Percentiles rank a stretch among this genome's conserved stretches.
Evolutionary conservation across 2,329 filamentous ascomycete species (phyloP).

Genomic region (Penicillium sp.): DNA sequence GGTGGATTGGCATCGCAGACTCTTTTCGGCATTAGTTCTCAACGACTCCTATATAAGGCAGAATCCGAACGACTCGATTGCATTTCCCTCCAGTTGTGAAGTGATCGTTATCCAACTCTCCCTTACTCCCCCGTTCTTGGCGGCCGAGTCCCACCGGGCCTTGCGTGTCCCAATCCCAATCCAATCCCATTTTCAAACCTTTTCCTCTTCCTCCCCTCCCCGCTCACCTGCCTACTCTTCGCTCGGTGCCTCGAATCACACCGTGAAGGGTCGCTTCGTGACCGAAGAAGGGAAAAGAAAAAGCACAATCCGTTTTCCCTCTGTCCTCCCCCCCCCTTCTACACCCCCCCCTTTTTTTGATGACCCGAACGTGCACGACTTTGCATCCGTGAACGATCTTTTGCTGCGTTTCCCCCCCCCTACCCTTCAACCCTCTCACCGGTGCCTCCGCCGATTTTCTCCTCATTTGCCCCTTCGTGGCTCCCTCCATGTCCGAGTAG

Average conservation of each 20-base stretch:
- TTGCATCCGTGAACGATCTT: conserved; percentile 21
- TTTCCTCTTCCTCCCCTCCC: conserved; percentile 10
- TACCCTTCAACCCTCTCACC: conserved; percentile 4
- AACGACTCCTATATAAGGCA: neutral
- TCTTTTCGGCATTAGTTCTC: neutral
- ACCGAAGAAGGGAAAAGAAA: conserved; percentile 3
- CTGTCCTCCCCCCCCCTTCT: conserved; percentile 1
- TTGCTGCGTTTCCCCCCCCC: conserved; percentile 15
- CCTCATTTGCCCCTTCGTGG: conserved; percentile 20
- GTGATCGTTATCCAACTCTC: conserved; percentile 2
- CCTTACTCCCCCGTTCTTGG: conserved; percentile 24
- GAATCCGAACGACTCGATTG: neutral
- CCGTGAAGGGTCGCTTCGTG: neutral
- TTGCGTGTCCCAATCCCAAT: conserved; percentile 19
- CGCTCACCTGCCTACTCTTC: conserved; percentile 5
- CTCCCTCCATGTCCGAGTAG: conserved; percentile 38
- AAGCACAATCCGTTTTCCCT: neutral
- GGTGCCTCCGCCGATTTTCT: conserved; percentile 5
- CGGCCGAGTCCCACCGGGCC: conserved; percentile 16
- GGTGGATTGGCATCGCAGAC: neutral
- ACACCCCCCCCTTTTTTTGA: conserved; percentile 11
- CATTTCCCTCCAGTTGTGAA: neutral
- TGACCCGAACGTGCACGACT: conserved; percentile 21
- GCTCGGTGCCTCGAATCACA: neutral
- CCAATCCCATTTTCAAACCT: conserved; percentile 17